These are phyloP conservation scores for Clitopilus hobsonii DNA, from an alignment of 768 basidiomycete species.

Conservation along the genomic window DNA sequence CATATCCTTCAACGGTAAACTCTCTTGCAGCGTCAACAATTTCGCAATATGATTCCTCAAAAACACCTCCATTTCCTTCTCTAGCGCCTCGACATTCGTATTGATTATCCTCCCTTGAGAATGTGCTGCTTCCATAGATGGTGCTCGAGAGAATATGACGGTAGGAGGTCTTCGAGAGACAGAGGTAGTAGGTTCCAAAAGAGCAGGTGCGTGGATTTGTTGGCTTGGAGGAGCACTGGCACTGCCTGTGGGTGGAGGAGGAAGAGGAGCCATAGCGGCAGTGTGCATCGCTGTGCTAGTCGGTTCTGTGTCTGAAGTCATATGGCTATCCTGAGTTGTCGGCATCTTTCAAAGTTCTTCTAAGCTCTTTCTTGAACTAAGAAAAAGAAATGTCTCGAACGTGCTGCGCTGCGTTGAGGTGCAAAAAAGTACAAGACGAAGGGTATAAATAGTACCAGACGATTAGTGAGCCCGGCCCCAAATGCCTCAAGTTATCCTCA, in stretches of 20 bases:
- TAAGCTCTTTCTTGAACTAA: too few species aligned
- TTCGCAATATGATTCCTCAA: not conserved
- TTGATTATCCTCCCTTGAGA: not conserved
- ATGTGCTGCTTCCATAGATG: not conserved
- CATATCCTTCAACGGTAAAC: not conserved
- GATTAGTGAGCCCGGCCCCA: too few species aligned
- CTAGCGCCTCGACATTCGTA: not conserved
- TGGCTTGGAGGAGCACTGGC: not conserved
- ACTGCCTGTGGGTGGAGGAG: too few species aligned
- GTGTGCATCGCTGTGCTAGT: not conserved
- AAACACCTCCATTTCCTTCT: constrained; percentile 1
- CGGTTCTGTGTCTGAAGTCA: not conserved
- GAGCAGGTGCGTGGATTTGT: not conserved
- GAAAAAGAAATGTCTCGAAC: not conserved
- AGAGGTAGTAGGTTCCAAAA: not conserved
- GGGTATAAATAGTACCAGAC: too few species aligned
- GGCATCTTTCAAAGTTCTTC: too few species aligned
- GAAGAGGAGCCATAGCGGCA: too few species aligned
- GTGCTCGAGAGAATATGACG: not conserved
- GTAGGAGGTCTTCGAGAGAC: not conserved
- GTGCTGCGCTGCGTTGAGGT: too few species aligned
- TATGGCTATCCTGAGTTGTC: not conserved
- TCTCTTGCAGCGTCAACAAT: not conserved
- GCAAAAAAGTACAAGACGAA: too few species aligned
- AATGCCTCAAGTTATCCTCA: not conserved